Percentiles rank a stretch among this genome's conserved stretches.
Conservation (phyloP, 1,284 basidiomycete genomes). For the Grifola frondosa region DNA sequence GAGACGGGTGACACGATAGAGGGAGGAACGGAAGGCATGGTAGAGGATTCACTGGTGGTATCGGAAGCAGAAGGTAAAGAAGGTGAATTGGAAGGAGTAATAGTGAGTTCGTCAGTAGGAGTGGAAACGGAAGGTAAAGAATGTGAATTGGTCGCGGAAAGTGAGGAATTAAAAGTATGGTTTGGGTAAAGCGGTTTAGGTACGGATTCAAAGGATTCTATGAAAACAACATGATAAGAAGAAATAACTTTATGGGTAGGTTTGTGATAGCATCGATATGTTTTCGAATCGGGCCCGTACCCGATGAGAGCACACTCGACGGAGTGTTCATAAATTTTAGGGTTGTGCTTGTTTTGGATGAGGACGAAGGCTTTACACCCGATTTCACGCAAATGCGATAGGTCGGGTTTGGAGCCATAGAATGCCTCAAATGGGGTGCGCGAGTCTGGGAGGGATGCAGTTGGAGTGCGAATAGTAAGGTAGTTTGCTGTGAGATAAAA, state of each 20-base stretch:
- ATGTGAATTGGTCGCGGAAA: too few relatives aligned
- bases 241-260: conserved; percentile 16
- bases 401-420: conserved; percentile 20
- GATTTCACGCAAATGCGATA: conserved; percentile 26
- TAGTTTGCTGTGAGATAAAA: conserved; percentile 16
- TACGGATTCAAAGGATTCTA: conserved; percentile 19
- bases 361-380: conserved; percentile 23
- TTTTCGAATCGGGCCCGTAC: conserved; percentile 32
- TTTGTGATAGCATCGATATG: conserved; percentile 32
- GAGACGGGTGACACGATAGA: neutral
- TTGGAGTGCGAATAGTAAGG: conserved; percentile 23
- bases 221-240: conserved; percentile 30
- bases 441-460: conserved; percentile 3
- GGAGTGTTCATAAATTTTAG: conserved; percentile 32
- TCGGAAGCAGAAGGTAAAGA: too few relatives aligned
- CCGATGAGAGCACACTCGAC: conserved; percentile 35
- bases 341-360: conserved; percentile 24
- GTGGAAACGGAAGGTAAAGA: too few relatives aligned
- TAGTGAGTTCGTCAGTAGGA: too few relatives aligned
- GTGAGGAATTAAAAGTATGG: too few relatives aligned
- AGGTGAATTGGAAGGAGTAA: too few relatives aligned
- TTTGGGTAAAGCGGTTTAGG: conserved; percentile 33
- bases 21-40: too few relatives aligned
- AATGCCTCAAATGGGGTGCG: conserved; percentile 24
- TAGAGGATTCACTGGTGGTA: too few relatives aligned